Conservation (phyloP, 305 asterid species). For the Rubia peregrina region DNA sequence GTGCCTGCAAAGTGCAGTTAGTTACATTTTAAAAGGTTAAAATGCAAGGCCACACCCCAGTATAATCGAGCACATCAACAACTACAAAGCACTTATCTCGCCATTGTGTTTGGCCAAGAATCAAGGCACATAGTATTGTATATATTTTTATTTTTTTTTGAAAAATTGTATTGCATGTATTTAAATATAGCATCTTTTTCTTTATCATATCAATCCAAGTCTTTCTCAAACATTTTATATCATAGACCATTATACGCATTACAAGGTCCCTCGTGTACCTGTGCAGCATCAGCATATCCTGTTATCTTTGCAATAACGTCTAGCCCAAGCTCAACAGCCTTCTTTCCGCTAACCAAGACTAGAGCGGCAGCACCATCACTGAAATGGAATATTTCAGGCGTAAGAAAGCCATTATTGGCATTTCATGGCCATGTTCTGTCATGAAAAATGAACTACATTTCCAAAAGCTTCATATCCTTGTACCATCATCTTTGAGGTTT, state of each 20-base stretch:
- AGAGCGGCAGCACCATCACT: slow-evolving; percentile 99
- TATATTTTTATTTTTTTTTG: too few species aligned
- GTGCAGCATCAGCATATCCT: slow-evolving; percentile 98
- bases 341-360: slow-evolving; percentile 89
- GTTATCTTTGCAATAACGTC: slow-evolving; percentile 73
- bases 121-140: background rate
- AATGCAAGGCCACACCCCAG: background rate
- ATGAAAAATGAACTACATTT: slow-evolving; percentile 4
- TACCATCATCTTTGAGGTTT: background rate
- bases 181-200: background rate
- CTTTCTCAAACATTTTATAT: background rate
- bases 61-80: slow-evolving; percentile 3
- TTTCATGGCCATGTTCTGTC: background rate
- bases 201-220: background rate
- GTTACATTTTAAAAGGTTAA: slow-evolving; percentile 14
- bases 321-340: slow-evolving; percentile 68
- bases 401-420: slow-evolving; percentile 8
- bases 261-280: slow-evolving; percentile 33
- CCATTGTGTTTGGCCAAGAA: background rate
- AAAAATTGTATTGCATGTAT: background rate
- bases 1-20: slow-evolving; percentile 50
- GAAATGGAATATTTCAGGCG: slow-evolving; percentile 23
- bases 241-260: background rate
- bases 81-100: background rate
- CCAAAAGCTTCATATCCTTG: background rate